phyloP scores from a whole-genome alignment of 257 asterid species.

The Petrea volubilis region DNA sequence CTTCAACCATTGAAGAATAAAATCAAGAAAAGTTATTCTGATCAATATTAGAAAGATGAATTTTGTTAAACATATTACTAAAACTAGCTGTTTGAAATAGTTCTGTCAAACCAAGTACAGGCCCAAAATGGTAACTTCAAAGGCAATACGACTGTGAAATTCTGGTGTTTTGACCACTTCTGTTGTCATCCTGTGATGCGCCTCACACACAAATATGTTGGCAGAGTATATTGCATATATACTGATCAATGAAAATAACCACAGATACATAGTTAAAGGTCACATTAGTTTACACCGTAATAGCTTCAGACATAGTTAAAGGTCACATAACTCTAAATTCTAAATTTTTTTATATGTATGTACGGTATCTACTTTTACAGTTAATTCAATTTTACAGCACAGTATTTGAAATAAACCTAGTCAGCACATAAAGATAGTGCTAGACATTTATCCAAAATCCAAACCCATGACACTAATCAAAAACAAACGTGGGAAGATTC shows the following conservation, averaged over 20 bases:
- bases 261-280: not conserved
- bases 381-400: not conserved
- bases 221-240: not conserved
- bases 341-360: no score
- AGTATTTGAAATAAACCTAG: not conserved
- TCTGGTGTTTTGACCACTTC: not conserved
- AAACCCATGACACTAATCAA: not conserved
- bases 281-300: not conserved
- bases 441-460: slow-evolving; percentile 2
- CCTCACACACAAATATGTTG: not conserved
- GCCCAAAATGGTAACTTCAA: not conserved
- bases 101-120: not conserved
- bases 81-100: not conserved
- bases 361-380: not conserved
- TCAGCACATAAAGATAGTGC: not conserved
- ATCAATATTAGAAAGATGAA: not conserved
- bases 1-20: not conserved
- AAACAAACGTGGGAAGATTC: not conserved
- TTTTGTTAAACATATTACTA: no score
- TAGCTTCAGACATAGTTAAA: not conserved
- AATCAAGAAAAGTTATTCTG: not conserved
- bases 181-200: not conserved
- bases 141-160: not conserved
- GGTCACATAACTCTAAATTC: no score
- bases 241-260: not conserved